These are phyloP conservation scores for Aristolochia californica DNA, from an alignment of 164 flowering plant species.

Conservation along the genomic window DNA sequence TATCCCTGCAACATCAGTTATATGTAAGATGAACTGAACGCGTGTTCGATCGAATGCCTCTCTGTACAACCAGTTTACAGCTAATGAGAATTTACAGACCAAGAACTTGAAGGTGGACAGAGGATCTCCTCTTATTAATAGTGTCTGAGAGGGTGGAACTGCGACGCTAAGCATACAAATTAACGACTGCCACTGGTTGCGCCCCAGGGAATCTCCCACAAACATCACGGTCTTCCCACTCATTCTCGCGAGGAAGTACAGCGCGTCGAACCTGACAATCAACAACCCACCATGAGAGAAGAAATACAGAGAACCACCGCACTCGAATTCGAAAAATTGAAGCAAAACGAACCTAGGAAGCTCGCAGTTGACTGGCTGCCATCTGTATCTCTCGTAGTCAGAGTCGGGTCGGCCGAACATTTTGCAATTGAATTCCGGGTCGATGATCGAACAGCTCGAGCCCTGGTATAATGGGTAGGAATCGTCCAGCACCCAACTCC, in stretches of 20 bases:
- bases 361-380: conserved; percentile 58
- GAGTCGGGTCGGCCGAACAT: conserved; percentile 68
- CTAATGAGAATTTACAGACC: conserved; percentile 19
- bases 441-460: conserved; percentile 55
- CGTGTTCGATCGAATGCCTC: neutral
- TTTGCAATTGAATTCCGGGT: conserved; percentile 76
- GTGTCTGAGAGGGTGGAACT: conserved; percentile 38
- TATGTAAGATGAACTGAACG: neutral
- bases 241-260: conserved; percentile 54
- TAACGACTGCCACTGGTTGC: conserved; percentile 93
- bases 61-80: neutral
- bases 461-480: conserved; percentile 51
- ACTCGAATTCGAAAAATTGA: too few relatives aligned
- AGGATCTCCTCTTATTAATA: conserved; percentile 57
- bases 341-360: neutral
- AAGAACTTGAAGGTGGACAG: conserved; percentile 67
- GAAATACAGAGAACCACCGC: neutral
- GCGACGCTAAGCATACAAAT: conserved; percentile 60
- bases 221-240: conserved; percentile 74
- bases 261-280: conserved; percentile 55
- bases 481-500: conserved; percentile 72
- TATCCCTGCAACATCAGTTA: conserved; percentile 21
- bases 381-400: conserved; percentile 56
- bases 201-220: conserved; percentile 84
- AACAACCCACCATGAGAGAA: neutral